Conservation (phyloP, 331 rosid genomes). For the Pyrus hybrid region DNA sequence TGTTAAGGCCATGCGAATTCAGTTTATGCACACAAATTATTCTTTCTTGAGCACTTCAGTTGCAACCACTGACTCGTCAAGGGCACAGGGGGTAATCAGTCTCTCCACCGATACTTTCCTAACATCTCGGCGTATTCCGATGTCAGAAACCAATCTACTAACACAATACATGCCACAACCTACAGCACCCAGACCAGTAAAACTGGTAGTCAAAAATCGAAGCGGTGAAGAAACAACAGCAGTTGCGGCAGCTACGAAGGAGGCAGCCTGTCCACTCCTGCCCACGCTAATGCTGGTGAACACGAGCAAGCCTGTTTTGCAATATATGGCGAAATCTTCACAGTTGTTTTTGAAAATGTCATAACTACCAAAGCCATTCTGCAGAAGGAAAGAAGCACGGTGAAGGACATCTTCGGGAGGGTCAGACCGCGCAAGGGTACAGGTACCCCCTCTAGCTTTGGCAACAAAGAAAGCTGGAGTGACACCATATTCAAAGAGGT, state of each 20-base stretch:
- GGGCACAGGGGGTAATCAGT: constrained; percentile 24
- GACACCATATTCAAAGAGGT: constrained; percentile 52
- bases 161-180: constrained; percentile 43
- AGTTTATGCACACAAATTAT: neutral
- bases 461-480: constrained; percentile 30
- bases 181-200: constrained; percentile 24
- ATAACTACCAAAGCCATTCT: constrained; percentile 60
- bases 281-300: constrained; percentile 33
- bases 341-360: constrained; percentile 60
- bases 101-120: constrained; percentile 50
- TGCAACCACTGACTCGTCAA: constrained; percentile 17
- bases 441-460: constrained; percentile 66
- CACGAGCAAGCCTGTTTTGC: constrained; percentile 70
- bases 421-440: constrained; percentile 55
- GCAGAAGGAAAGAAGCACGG: constrained; percentile 52
- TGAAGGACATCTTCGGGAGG: constrained; percentile 29
- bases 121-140: constrained; percentile 50
- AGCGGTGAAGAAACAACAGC: constrained; percentile 29
- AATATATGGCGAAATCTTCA: constrained; percentile 76
- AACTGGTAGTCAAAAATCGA: constrained; percentile 17
- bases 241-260: constrained; percentile 36
- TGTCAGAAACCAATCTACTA: constrained; percentile 42
- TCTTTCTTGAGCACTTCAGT: constrained; percentile 9
- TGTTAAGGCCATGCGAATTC: neutral
- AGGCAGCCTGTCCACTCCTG: constrained; percentile 59